phyloP scores from a whole-genome alignment of 2,329 filamentous ascomycete species.

The Teratosphaeria nubilosa region DNA sequence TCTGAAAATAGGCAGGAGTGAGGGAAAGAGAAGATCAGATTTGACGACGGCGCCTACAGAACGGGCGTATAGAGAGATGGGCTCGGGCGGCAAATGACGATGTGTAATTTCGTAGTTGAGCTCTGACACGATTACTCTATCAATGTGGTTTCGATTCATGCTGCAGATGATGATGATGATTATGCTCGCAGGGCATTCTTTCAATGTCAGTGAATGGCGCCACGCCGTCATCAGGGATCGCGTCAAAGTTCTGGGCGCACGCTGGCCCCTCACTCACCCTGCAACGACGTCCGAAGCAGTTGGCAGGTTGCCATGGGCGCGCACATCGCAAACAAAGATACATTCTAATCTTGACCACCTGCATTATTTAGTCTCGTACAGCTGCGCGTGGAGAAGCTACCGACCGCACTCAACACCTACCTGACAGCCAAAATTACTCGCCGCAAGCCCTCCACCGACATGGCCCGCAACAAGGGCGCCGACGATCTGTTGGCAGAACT shows the following conservation, averaged over 20 bases:
- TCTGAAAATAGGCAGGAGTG: neutral
- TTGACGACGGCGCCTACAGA: neutral
- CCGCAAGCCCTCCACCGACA: slow-evolving; percentile 6
- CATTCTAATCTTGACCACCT: neutral
- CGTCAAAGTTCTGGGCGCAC: neutral
- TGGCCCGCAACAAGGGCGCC: slow-evolving; percentile 17
- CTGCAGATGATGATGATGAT: too few relatives aligned
- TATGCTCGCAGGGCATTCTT: too few relatives aligned
- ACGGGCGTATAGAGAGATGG: neutral
- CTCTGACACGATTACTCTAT: neutral
- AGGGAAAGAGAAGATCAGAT: neutral
- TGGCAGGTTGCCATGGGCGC: neutral
- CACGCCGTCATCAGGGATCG: neutral
- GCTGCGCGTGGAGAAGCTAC: neutral
- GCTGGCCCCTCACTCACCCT: neutral
- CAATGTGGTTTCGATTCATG: too few relatives aligned
- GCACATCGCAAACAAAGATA: neutral
- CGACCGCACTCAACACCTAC: neutral
- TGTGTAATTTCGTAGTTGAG: neutral
- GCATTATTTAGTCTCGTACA: neutral
- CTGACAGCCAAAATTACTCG: neutral
- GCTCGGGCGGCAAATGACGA: neutral
- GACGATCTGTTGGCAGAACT: slow-evolving; percentile 39
- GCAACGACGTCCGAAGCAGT: neutral
- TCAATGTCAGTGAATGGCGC: neutral